phyloP scores from a whole-genome alignment of 768 basidiomycete species.

The Russula brevipes region DNA sequence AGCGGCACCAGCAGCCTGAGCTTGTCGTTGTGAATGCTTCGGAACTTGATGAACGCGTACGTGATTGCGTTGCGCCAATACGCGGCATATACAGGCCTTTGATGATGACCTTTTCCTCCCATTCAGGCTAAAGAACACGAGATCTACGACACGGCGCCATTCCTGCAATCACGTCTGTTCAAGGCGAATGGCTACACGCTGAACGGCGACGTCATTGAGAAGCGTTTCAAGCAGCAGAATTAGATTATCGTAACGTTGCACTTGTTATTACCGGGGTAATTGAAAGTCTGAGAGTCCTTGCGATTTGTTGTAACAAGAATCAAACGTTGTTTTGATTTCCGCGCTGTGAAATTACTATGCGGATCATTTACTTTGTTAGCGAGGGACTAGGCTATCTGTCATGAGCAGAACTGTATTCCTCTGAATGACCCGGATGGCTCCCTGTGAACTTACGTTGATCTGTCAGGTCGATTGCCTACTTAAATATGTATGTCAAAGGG shows the following conservation, averaged over 20 bases:
- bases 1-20: conserved; percentile 72
- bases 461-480: no score
- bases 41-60: conserved; percentile 83
- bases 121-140: conserved; percentile 91
- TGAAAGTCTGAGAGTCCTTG: background rate
- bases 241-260: background rate
- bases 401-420: no score
- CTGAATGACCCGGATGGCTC: no score
- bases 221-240: conserved; percentile 49
- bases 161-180: conserved; percentile 83
- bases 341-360: background rate
- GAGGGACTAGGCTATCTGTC: no score
- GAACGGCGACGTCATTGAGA: conserved; percentile 60
- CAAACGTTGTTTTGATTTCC: background rate
- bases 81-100: background rate
- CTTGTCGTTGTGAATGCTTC: conserved; percentile 67
- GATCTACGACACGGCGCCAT: conserved; percentile 84
- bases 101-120: background rate
- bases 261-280: background rate
- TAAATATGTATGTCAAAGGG: no score
- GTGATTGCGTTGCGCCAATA: conserved; percentile 29
- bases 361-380: background rate
- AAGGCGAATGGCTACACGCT: conserved; percentile 82
- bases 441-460: no score
- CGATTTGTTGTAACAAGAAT: background rate